Base-by-base conservation (phyloP, 352 stramenopile genomes). In the Phytophthora macrochlamydospora region DNA sequence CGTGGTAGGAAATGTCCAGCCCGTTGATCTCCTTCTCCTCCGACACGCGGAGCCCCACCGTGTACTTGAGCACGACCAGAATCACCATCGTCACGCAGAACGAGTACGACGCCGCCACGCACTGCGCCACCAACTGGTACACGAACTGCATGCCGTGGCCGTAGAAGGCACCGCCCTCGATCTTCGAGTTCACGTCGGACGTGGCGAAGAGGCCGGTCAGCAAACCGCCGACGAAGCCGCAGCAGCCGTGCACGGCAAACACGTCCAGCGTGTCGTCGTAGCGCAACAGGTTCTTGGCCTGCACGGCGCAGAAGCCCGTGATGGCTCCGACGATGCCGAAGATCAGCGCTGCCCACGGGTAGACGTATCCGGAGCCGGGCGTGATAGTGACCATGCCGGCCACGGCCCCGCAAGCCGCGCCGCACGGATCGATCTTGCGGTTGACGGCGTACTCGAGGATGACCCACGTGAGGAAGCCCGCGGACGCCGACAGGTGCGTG, bases 261-360 rank as follows among this genome's bases (percentile, higher is more conserved):
- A 76, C 76, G 67, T 95, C 87, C 18, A 95, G 67, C 18, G 82
- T 92, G 56, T 95, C 87, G 56, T 95, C 87, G 64, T 90, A 92
- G 28, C 82, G 79, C 37, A 90, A 54, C n/a, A 61, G 51, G 71
- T 92, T 86, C 70, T 93, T 92, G 35, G 92, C 51, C 51, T 74
- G 69, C 7, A 92, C 79, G 2, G 78, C 78, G 13, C 49, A 49
- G 51, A 91, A 92, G 43, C 72, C 81, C 3, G 79, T 73, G 24
- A 74, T 48, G 4, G 81, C 82, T 37, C 78, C 81, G 8, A 93
- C 69, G n/a, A 93, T 44, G 2, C 87, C 87, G 40, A 93, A 91
- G 49, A 95, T 73, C 31, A 93, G 73, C 3, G 87, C 72, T n/a
- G 79, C 80, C 78, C 81, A 91, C 14, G 83, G 83, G 53, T 84